Evolutionary conservation across 2,329 filamentous ascomycete genomes (phyloP).

Genomic region (Penicillium sp.): DNA sequence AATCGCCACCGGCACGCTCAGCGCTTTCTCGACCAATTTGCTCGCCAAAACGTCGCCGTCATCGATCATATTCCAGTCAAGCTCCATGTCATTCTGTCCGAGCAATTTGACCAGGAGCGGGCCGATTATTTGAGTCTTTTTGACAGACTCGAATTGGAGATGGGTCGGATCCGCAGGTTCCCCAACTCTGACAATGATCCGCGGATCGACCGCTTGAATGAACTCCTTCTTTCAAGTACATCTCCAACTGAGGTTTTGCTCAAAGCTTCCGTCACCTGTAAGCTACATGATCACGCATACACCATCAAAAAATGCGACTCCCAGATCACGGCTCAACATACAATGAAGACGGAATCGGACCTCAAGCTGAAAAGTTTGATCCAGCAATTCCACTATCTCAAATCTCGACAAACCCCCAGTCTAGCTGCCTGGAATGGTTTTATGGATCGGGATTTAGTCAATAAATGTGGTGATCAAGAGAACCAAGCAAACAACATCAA

Average conservation of each 20-base stretch:
- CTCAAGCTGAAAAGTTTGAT: not conserved
- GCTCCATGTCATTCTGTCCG: slow-evolving; percentile 47
- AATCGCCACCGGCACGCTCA: slow-evolving; percentile 55
- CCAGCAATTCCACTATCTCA: not conserved
- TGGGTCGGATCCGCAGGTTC: not conserved
- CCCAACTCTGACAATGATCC: not conserved
- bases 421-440: not conserved
- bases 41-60: slow-evolving; percentile 48
- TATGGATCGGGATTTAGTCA: not conserved
- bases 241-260: not conserved
- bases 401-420: not conserved
- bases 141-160: not conserved
- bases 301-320: not conserved
- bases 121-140: not conserved
- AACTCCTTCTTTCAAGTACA: not conserved
- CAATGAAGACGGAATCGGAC: not conserved
- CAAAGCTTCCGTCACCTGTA: not conserved
- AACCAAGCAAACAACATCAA: not conserved
- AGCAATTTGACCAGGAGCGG: slow-evolving; percentile 49
- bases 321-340: not conserved
- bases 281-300: not conserved
- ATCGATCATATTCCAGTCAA: slow-evolving; percentile 47
- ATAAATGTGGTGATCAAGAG: not conserved
- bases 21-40: slow-evolving; percentile 55
- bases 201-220: not conserved